Evolutionary conservation across 768 basidiomycete species (phyloP), one percentile per base, ranked within the genome.

Genomic region (Pisolithus sp.): DNA sequence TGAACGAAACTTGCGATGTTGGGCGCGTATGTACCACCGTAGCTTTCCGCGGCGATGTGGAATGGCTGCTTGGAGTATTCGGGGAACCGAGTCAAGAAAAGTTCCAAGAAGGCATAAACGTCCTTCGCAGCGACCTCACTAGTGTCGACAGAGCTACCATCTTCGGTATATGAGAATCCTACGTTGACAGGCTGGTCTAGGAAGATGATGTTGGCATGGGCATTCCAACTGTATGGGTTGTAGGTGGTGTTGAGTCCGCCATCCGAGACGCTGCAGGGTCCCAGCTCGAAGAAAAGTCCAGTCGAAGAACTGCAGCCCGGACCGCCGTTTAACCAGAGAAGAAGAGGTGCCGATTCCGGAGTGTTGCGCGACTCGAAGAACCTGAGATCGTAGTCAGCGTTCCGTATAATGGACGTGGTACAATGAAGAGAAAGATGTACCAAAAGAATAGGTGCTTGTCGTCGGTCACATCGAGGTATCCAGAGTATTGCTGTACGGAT

Each of bases 261-360:
- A 40, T 90, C 70, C 17, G 77, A 70, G 54, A 97, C 75, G 28
- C 69, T 71, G 69, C 95, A 97, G 0, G 95, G 93, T 0, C 95
- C 95, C 20, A 95, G 82, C 63, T 97, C 93, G 59, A 95, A 91
- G 15, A 98, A 74, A 21, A 96, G 78, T 9, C 94, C 94, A 1
- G 89, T 87, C 9, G 84, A 81, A 7, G 83, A 86, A 50, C 80
- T 83, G 69, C 82, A 83, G 8, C 83, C 80, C 20, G 82, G 83
- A 12, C 86, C 85, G 31, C 89, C 89, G 57, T 90, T 91, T n/a
- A 91, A 73, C 94, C 94, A 96, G 44, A 96, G 74, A 8, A 94
- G 76, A 2, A 97, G 76, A 4, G 93, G 94, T 6, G 88, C 92
- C 48, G 81, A 74, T 47, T 77, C 69, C 0, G 95, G 93, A 17